A percentile compares a stretch with the other conserved stretches of the same genome.
These are phyloP conservation scores for Globisporangium nodosum DNA, from an alignment of 352 stramenopile genomes.

Conservation along the genomic window DNA sequence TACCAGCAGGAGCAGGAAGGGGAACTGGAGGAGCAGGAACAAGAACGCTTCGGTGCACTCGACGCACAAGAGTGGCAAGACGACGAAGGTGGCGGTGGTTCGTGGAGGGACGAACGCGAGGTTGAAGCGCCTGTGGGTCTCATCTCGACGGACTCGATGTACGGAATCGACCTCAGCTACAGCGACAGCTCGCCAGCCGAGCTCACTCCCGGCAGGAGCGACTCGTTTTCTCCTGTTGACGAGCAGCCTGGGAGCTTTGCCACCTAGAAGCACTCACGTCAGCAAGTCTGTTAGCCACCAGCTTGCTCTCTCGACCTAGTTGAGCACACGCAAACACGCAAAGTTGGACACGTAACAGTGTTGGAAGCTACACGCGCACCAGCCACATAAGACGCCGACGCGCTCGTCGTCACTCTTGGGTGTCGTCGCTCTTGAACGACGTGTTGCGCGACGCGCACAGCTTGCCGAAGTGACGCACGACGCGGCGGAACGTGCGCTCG, in stretches of 20 bases:
- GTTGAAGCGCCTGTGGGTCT: conserved; percentile 5
- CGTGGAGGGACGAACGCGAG: neutral
- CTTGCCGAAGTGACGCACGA: conserved; percentile 75
- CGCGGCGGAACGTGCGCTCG: conserved; percentile 70
- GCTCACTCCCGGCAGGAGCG: neutral
- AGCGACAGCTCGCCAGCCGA: conserved; percentile 11
- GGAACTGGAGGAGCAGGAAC: neutral
- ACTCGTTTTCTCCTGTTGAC: conserved; percentile 8
- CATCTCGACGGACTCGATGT: conserved; percentile 46
- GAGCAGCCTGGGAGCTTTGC: neutral
- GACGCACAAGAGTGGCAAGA: neutral
- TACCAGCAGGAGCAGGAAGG: neutral
- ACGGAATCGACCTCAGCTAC: conserved; percentile 43
- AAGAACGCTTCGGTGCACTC: neutral
- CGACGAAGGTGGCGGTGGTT: neutral
- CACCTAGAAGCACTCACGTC: neutral
- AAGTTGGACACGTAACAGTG: neutral
- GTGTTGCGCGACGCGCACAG: conserved; percentile 76
- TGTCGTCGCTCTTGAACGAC: conserved; percentile 26
- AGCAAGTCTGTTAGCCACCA: too few species aligned
- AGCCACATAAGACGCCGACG: conserved; percentile 4
- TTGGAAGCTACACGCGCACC: conserved; percentile 4
- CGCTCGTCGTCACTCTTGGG: conserved; percentile 13
- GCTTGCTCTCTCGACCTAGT: too few species aligned
- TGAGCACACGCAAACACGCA: too few species aligned